Evolutionary conservation across 148 eudicot species (phyloP), one percentile per base, ranked within the genome.

Genomic region (Cornus suecica): DNA sequence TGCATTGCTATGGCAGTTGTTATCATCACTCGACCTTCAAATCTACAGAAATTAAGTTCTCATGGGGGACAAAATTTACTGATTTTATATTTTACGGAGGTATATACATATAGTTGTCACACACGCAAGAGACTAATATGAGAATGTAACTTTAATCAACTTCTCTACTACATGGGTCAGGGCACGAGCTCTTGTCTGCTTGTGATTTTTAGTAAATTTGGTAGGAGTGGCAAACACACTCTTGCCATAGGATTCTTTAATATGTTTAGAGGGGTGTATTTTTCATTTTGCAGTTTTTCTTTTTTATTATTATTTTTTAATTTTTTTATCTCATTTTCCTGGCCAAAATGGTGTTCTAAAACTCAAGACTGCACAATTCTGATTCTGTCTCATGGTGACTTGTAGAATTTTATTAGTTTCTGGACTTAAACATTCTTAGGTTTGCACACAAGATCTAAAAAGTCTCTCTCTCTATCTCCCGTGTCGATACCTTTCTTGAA

Each of bases 391-490:
- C 11, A 28, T 10, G 41, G 65, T 63, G n/a, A 25, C 27, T 29
- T 32, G 7, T 20, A 32, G 34, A 28, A 8, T 42, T 66, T 20
- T 64, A n/a, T 7, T 34, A 67, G 37, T 34, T 76, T 52, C 32
- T 31, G 51, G 0, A 56, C 13, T 65, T 32, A 4, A 18, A 31
- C 30, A 58, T 72, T 69, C 64, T 73, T 24, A 10, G 54, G 54
- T 48, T 48, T 41, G 56, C 15, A 66, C n/a, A 30, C 54, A 48
- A 48, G 15, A 11, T 48, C 18, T 48, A 4, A 16, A 48, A 48
- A 48, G 15, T 51, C 22, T 25, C 48, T 4, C 52, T 85, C 75
- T 70, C 28, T 72, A 2, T 73, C 76, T 70, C 51, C 60, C 32
- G 60, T 48, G 63, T 54, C 51, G 16, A 31, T 58, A 71, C 28